phyloP scores from a whole-genome alignment of 192 early-diverging fungal genomes.

The Coemansia sp. region DNA sequence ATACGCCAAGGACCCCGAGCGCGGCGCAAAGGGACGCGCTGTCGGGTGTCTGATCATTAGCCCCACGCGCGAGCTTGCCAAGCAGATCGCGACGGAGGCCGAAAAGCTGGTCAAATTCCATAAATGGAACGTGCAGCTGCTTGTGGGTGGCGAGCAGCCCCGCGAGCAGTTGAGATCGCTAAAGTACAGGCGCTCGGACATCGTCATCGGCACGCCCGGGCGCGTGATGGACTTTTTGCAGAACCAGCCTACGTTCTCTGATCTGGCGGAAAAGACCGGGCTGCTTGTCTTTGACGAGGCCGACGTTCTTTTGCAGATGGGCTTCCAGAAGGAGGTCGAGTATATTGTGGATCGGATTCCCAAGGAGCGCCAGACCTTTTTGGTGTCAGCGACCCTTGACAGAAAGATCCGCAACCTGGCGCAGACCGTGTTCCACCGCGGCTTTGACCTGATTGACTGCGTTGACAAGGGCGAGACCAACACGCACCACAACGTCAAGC shows the following conservation, averaged over 20 bases:
- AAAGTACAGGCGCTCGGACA: slow-evolving; percentile 61
- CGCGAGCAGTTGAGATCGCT: slow-evolving; percentile 55
- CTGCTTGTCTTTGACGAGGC: slow-evolving; percentile 90
- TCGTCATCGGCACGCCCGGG: slow-evolving; percentile 95
- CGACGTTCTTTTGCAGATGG: slow-evolving; percentile 92
- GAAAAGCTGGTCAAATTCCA: slow-evolving; percentile 59
- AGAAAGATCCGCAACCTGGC: slow-evolving; percentile 67
- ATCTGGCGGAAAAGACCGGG: slow-evolving; percentile 50
- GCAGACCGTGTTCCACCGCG: slow-evolving; percentile 58
- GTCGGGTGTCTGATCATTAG: slow-evolving; percentile 75
- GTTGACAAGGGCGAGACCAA: slow-evolving; percentile 81
- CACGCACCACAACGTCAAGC: slow-evolving; percentile 76
- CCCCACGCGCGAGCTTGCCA: slow-evolving; percentile 88
- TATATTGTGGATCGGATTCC: slow-evolving; percentile 63
- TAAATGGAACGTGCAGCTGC: slow-evolving; percentile 62
- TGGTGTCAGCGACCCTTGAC: slow-evolving; percentile 93
- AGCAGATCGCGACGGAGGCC: slow-evolving; percentile 80
- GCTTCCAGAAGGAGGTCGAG: slow-evolving; percentile 84
- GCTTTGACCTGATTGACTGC: slow-evolving; percentile 74
- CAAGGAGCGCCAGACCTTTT: slow-evolving; percentile 73
- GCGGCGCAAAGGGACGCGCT: slow-evolving; percentile 43
- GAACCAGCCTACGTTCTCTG: slow-evolving; percentile 55
- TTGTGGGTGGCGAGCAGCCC: slow-evolving; percentile 76
- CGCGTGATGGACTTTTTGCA: slow-evolving; percentile 75
- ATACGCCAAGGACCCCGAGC: slow-evolving; percentile 62